Evolutionary conservation across 2,329 filamentous ascomycete genomes (phyloP), one percentile per base, ranked within the genome.

Genomic region (Mycocentrospora acerina): DNA sequence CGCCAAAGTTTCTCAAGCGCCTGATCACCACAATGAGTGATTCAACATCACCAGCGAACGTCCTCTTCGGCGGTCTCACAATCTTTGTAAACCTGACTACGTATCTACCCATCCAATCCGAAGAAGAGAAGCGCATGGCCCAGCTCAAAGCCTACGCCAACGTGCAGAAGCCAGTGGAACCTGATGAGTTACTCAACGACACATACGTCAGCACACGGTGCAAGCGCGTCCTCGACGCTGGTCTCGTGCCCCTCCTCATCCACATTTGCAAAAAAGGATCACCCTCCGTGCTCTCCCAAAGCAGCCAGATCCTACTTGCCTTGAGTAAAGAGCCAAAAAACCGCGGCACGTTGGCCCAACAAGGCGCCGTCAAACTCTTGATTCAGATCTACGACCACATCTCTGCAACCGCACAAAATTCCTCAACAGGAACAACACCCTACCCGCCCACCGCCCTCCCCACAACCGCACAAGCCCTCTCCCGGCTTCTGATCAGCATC

Each of bases 71-170:
- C 32, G 86, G 83, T 13, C 75, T 98, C 27, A 95, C 86, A 60
- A 86, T 96, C 37, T 79, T 97, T 50, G 75, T 82, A 37, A 96
- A 97, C 60, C 72, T 98, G 35, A 95, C 89, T 11, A 77, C 80
- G 19, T 97, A 95, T 62, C 78, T 81, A 27, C 90, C 90, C 6
- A 74, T 75, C 7, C 75, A 90, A 27, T 85, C 88, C 0, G 91
- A 96, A 48, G 93, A 98, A 67, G 86, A 96, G 57, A 93, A 91
- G 71, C 89, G 88, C 59, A 88, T 98, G 72, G 80, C 80, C 5
- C 88, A 98, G 64, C 78, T 98, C 29, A 96, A 95, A 72, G 88
- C 90, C 2, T 98, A 97, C 57, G 93, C 93, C 11, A 88, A 95
- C 60, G 86, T 89, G 1, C 83, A 83, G 4, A 90, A 88, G 57